Conservation (phyloP, 129 eudicot species). For the Tagetes erecta region DNA sequence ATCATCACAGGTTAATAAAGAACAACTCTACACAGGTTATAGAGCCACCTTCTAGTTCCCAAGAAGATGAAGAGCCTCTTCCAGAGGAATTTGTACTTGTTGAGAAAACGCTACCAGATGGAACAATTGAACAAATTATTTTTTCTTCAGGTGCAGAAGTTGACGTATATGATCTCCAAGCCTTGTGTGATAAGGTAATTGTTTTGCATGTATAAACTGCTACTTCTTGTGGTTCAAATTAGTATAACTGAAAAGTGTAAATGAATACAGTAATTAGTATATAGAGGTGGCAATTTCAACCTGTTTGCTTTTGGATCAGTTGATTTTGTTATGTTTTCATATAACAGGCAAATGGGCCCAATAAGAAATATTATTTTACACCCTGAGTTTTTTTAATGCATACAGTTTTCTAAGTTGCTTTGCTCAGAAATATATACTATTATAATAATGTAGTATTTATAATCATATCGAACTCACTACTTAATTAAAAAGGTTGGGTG, state of each 20-base stretch:
- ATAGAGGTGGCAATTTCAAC: background rate
- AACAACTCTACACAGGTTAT: constrained; percentile 76
- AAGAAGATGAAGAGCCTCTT: constrained; percentile 73
- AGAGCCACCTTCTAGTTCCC: constrained; percentile 52
- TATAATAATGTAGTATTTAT: background rate
- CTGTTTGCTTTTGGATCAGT: background rate
- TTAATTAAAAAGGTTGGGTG: constrained; percentile 70
- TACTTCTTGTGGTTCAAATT: constrained; percentile 9
- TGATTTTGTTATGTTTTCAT: background rate
- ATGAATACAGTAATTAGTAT: background rate
- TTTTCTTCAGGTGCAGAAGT: constrained; percentile 94
- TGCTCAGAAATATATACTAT: background rate
- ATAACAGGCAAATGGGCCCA: background rate
- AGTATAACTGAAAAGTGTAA: background rate
- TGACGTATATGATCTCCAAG: constrained; percentile 81
- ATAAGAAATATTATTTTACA: background rate
- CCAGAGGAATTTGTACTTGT: constrained; percentile 86
- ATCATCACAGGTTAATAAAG: constrained; percentile 62
- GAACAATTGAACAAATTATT: constrained; percentile 74
- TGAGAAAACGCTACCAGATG: constrained; percentile 75
- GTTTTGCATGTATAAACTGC: background rate
- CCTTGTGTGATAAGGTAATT: constrained; percentile 86
- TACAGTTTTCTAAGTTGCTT: background rate
- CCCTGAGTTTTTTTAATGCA: background rate
- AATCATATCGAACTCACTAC: background rate